These are phyloP conservation scores for Mycosphaerelloides madeirae DNA, from an alignment of 2,329 filamentous ascomycete genomes.

Conservation along the genomic window DNA sequence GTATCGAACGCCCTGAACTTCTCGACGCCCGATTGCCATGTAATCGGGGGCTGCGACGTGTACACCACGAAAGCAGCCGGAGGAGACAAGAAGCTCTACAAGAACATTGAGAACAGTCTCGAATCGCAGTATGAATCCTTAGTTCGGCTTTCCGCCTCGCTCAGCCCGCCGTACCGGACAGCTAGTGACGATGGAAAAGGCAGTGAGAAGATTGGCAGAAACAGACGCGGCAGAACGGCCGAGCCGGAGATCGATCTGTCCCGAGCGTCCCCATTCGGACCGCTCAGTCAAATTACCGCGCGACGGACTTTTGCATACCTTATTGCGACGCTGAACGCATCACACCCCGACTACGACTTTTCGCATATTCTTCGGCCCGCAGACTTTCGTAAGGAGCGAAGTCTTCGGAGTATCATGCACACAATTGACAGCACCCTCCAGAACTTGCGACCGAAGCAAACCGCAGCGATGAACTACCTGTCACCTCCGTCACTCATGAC, in stretches of 20 bases:
- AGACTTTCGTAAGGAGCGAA: constrained; percentile 84
- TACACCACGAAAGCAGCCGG: constrained; percentile 97
- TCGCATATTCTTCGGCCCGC: constrained; percentile 82
- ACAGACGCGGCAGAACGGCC: constrained; percentile 30
- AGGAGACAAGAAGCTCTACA: constrained; percentile 94
- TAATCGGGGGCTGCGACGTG: constrained; percentile 89
- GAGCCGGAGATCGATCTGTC: constrained; percentile 58
- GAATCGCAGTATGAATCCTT: constrained; percentile 88
- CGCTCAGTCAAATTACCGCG: constrained; percentile 79
- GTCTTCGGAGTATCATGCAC: constrained; percentile 74
- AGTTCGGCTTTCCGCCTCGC: constrained; percentile 75
- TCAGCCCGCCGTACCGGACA: constrained; percentile 68
- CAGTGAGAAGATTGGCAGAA: constrained; percentile 17
- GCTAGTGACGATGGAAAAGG: constrained; percentile 21
- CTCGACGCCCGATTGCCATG: constrained; percentile 85
- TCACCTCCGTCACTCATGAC: constrained; percentile 24
- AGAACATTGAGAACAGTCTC: constrained; percentile 85
- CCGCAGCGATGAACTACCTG: constrained; percentile 20
- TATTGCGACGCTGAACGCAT: constrained; percentile 93
- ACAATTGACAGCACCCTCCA: constrained; percentile 82
- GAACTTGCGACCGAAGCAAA: constrained; percentile 64
- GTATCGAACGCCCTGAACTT: constrained; percentile 93
- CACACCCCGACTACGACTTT: constrained; percentile 95
- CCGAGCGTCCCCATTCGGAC: constrained; percentile 85
- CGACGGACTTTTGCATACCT: constrained; percentile 92